These are phyloP conservation scores for Endoconidiophora polonica DNA, from an alignment of 2,329 filamentous ascomycete genomes.

Conservation along the genomic window DNA sequence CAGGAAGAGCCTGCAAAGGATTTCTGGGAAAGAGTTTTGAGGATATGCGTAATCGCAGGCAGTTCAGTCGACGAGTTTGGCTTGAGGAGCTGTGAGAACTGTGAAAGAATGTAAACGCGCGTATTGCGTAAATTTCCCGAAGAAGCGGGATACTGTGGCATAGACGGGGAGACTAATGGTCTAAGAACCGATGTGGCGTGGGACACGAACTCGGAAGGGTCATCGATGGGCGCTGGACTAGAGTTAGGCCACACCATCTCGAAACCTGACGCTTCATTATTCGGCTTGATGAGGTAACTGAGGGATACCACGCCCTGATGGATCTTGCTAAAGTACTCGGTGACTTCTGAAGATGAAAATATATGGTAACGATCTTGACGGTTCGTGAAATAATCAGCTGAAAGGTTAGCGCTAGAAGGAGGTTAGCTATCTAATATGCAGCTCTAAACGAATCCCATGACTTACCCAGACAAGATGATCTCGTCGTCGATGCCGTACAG, in stretches of 20 bases:
- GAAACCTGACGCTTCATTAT: constrained; percentile 37
- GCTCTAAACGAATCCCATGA: background rate
- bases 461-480: constrained; percentile 77
- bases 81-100: constrained; percentile 70
- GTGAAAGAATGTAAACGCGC: constrained; percentile 68
- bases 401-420: constrained; percentile 55
- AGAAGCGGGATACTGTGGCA: constrained; percentile 15
- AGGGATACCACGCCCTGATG: constrained; percentile 63
- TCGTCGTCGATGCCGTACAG: constrained; percentile 91
- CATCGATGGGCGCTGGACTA: constrained; percentile 55
- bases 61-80: constrained; percentile 78
- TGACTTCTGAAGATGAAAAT: constrained; percentile 62
- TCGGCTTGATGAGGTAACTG: constrained; percentile 61
- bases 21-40: constrained; percentile 48
- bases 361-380: constrained; percentile 89
- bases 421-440: constrained; percentile 13
- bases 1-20: constrained; percentile 56
- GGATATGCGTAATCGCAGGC: constrained; percentile 58
- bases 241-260: constrained; percentile 65
- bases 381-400: constrained; percentile 88
- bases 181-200: constrained; percentile 50
- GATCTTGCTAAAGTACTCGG: constrained; percentile 65
- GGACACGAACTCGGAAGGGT: constrained; percentile 51
- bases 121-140: constrained; percentile 33
- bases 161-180: constrained; percentile 40